Conservation (phyloP, 2,329 filamentous ascomycete species). For the Epichloe amarillans region DNA sequence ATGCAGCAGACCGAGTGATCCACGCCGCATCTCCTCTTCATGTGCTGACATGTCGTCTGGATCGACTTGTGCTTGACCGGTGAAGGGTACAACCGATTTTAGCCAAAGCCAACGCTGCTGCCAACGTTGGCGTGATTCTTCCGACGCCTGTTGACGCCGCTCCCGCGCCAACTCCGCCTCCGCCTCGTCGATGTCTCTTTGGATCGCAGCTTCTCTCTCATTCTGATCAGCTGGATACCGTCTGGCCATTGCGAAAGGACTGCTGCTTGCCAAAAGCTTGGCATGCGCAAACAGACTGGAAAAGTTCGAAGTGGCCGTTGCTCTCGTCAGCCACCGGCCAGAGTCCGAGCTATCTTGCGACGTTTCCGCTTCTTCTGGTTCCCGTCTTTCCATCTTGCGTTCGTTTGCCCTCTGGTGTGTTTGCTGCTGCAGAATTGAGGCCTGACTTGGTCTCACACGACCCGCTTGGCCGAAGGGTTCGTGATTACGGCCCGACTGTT, state of each 20-base stretch:
- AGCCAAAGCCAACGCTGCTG: slow-evolving; percentile 12
- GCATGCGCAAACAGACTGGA: slow-evolving; percentile 5
- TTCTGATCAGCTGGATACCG: slow-evolving; percentile 7
- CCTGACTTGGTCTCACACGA: not conserved
- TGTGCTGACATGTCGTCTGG: not conserved
- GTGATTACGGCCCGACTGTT: not conserved
- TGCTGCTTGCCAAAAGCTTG: slow-evolving; percentile 6
- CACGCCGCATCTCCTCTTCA: not conserved
- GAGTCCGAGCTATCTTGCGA: slow-evolving; percentile 4
- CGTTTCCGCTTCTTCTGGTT: not conserved
- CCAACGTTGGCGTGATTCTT: slow-evolving; percentile 6
- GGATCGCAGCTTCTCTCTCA: slow-evolving; percentile 13
- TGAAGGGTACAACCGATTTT: slow-evolving; percentile 7
- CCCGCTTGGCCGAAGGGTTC: not conserved
- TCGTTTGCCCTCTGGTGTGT: not conserved
- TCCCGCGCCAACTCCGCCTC: slow-evolving; percentile 5
- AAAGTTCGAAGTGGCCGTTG: slow-evolving; percentile 4
- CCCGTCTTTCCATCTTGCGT: not conserved
- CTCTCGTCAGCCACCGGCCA: slow-evolving; percentile 6
- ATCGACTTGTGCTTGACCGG: not conserved
- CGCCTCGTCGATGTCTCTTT: slow-evolving; percentile 10
- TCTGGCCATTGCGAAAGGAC: slow-evolving; percentile 4
- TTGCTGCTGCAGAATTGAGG: not conserved
- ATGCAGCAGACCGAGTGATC: slow-evolving; percentile 12
- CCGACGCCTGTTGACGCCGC: slow-evolving; percentile 3